A percentile compares a stretch with the other conserved stretches of the same genome.
These are phyloP conservation scores for Suhomyces canberraensis DNA, from an alignment of 805 yeast species.

Conservation along the genomic window DNA sequence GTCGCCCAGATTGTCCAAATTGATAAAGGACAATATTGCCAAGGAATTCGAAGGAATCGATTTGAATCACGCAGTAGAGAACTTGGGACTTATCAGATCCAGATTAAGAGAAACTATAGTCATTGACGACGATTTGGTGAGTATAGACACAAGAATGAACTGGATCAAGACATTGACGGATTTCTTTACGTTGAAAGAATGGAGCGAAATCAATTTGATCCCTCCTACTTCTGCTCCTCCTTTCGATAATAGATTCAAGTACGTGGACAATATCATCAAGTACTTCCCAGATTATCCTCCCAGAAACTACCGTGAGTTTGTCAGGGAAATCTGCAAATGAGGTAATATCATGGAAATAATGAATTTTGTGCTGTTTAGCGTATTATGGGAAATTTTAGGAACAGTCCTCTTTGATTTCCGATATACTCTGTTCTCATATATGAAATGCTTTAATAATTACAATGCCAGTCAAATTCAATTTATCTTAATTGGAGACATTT, in stretches of 20 bases:
- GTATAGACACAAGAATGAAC: constrained; percentile 61
- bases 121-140: constrained; percentile 43
- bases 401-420: too few relatives aligned
- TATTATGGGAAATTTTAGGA: too few relatives aligned
- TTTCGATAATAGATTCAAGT: constrained; percentile 14
- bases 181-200: constrained; percentile 51
- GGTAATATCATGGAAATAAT: not conserved
- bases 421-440: too few relatives aligned
- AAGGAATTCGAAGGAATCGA: constrained; percentile 42
- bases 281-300: constrained; percentile 54
- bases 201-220: constrained; percentile 47
- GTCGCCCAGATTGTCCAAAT: constrained; percentile 69
- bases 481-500: too few relatives aligned
- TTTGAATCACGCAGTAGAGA: constrained; percentile 57
- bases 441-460: too few relatives aligned
- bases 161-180: constrained; percentile 71
- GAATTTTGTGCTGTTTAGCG: too few relatives aligned
- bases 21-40: constrained; percentile 52
- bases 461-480: too few relatives aligned
- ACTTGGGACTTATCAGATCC: constrained; percentile 54
- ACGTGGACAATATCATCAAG: constrained; percentile 40
- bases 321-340: constrained; percentile 3
- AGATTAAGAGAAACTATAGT: constrained; percentile 43
- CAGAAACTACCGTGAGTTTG: constrained; percentile 13
- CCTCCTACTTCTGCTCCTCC: constrained; percentile 19